Percentiles rank a stretch among this genome's conserved stretches.
Conservation (phyloP, 495 filamentous ascomycete genomes). For the Lasiosphaeris hirsuta region DNA sequence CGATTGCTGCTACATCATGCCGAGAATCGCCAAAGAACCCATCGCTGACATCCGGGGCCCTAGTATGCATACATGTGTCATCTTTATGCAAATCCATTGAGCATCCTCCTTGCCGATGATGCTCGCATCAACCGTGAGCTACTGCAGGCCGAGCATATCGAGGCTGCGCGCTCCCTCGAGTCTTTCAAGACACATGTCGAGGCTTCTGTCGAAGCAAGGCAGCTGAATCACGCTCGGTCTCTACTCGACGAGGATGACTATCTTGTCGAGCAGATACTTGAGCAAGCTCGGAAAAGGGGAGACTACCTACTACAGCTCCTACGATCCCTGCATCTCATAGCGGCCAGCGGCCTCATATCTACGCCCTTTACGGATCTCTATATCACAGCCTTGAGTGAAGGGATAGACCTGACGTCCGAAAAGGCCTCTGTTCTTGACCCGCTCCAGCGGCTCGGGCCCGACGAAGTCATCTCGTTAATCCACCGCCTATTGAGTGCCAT, state of each 20-base stretch:
- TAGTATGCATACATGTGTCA: constrained; percentile 95
- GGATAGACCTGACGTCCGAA: constrained; percentile 30
- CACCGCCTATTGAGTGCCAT: constrained; percentile 31
- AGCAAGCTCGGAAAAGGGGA: constrained; percentile 18
- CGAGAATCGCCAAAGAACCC: not conserved
- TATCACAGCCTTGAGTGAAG: constrained; percentile 33
- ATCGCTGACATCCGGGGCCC: constrained; percentile 4
- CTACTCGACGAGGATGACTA: constrained; percentile 41
- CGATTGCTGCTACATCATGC: not conserved
- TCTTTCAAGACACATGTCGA: constrained; percentile 66
- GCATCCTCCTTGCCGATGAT: constrained; percentile 56
- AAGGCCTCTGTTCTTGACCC: constrained; percentile 32
- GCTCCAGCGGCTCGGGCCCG: constrained; percentile 40
- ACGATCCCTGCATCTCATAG: constrained; percentile 26
- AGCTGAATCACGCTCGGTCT: constrained; percentile 32
- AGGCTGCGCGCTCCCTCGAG: constrained; percentile 71
- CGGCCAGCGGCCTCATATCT: constrained; percentile 11
- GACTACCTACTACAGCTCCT: constrained; percentile 26
- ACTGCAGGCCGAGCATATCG: constrained; percentile 57
- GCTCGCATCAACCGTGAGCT: constrained; percentile 30
- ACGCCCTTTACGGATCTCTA: constrained; percentile 38
- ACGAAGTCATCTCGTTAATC: constrained; percentile 38
- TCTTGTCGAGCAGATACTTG: constrained; percentile 25
- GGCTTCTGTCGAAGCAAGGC: constrained; percentile 31
- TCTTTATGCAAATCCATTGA: constrained; percentile 89